A percentile compares a stretch with the other conserved stretches of the same genome.
These are phyloP conservation scores for Lignosus rhinocerotis DNA, from an alignment of 1,284 basidiomycete genomes.

Conservation along the genomic window DNA sequence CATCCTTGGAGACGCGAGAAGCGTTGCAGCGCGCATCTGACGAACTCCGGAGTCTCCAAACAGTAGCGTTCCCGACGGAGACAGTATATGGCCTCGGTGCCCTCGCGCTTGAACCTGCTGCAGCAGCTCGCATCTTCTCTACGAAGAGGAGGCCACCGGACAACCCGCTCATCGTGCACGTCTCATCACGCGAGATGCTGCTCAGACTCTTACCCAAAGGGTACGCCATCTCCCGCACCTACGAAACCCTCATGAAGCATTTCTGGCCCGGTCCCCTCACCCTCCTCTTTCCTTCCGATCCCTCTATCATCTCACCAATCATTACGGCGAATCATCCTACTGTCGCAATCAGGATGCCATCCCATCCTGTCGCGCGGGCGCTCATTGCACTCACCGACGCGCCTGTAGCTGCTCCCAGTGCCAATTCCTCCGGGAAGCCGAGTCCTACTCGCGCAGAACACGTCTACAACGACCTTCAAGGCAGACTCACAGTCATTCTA, in stretches of 20 bases:
- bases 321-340: conserved; percentile 82
- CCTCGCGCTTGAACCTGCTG: conserved; percentile 68
- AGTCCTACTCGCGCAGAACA: conserved; percentile 93
- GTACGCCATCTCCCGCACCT: conserved; percentile 63
- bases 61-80: conserved; percentile 94
- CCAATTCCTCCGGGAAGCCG: conserved; percentile 93
- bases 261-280: conserved; percentile 98
- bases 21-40: conserved; percentile 29
- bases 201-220: conserved; percentile 63
- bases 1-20: conserved; percentile 25
- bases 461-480: conserved; percentile 78
- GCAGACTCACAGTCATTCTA: conserved; percentile 77
- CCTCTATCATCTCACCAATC: conserved; percentile 56
- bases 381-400: conserved; percentile 76
- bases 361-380: conserved; percentile 89
- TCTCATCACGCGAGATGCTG: conserved; percentile 87
- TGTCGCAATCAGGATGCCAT: conserved; percentile 93
- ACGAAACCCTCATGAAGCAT: conserved; percentile 70
- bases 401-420: conserved; percentile 93
- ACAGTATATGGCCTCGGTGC: conserved; percentile 98
- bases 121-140: conserved; percentile 78
- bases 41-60: conserved; percentile 26
- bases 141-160: conserved; percentile 94
- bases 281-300: conserved; percentile 82
- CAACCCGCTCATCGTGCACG: conserved; percentile 97